Evolutionary conservation across 192 early-diverging fungal genomes (phyloP), one percentile per base, ranked within the genome.

Genomic region (Mortierella alpina): DNA sequence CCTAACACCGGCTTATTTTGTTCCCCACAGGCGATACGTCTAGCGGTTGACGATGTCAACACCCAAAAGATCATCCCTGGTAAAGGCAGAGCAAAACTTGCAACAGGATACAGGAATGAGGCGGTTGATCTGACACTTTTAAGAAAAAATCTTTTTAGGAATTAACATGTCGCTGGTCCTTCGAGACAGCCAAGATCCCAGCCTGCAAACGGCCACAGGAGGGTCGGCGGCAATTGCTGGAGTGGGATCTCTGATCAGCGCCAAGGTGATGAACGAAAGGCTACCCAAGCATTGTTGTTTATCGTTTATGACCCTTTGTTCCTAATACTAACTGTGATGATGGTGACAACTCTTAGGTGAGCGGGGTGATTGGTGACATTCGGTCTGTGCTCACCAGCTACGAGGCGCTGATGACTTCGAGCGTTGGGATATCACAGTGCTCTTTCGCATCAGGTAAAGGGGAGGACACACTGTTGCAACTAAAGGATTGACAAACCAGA

Each of bases 41-140:
- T 87, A 72, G 86, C 86, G 14, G 86, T 85, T 5, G 72, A 85
- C 44, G 74, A 87, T 46, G 81, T 87, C 22, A 87, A 87, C 61
- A 63, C 31, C 8, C 41, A 66, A 18, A 45, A 69, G 12, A 59
- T 83, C 7, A 87, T 87, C 14, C 84, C 86, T 60, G 84, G 84
- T 44, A 82, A 20, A 18, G 39, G 13, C 7, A 51, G 11, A 12
- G 11, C 10, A 56, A 7, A 63, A 48, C 49, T 18, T 31, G 17
- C 7, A 6, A 18, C 17, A 20, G 39, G n/a, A 66, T 9, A 53
- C 17, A 44, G 12, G 18, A 10, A 45, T 68, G 4, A 10, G 56
- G n/a, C 12, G 3, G 7, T 64, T 48, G 1, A 4, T 52, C 8
- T 60, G 18, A 6, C 7, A 10, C 20, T 11, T 42, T 8, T 7